A percentile compares a stretch with the other conserved stretches of the same genome.
These are phyloP conservation scores for Tolypocladium endophyticum DNA, from an alignment of 2,329 filamentous ascomycete genomes.

Conservation along the genomic window DNA sequence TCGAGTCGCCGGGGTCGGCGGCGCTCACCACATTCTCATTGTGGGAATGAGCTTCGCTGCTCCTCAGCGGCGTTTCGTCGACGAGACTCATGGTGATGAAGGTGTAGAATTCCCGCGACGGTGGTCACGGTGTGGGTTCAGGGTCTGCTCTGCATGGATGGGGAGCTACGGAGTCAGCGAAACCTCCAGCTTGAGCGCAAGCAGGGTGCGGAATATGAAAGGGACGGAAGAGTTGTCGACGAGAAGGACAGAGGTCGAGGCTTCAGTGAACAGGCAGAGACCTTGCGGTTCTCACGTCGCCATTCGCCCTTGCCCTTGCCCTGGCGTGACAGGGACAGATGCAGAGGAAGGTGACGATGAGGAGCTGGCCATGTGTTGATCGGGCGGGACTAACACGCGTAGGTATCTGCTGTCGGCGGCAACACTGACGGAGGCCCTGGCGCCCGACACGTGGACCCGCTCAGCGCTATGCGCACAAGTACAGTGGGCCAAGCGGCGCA, in stretches of 20 bases:
- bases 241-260: not conserved
- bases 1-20: conserved; percentile 17
- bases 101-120: not conserved
- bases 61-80: conserved; percentile 12
- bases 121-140: not conserved
- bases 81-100: conserved; percentile 18
- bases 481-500: not conserved
- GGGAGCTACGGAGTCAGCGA: not conserved
- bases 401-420: not conserved
- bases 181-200: not conserved
- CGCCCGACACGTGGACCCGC: not conserved
- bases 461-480: not conserved
- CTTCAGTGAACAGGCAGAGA: not conserved
- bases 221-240: not conserved
- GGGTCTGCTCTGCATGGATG: not conserved
- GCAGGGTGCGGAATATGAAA: not conserved
- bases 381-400: not conserved
- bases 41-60: conserved; percentile 4
- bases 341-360: not conserved
- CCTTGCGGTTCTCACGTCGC: not conserved
- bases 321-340: not conserved
- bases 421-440: not conserved
- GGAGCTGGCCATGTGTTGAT: not conserved
- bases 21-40: conserved; percentile 13
- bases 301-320: conserved; percentile 3